Evolutionary conservation across 306 rosid species (phyloP), one percentile per base, ranked within the genome.

Genomic region (Cyclanthera cordifolia): DNA sequence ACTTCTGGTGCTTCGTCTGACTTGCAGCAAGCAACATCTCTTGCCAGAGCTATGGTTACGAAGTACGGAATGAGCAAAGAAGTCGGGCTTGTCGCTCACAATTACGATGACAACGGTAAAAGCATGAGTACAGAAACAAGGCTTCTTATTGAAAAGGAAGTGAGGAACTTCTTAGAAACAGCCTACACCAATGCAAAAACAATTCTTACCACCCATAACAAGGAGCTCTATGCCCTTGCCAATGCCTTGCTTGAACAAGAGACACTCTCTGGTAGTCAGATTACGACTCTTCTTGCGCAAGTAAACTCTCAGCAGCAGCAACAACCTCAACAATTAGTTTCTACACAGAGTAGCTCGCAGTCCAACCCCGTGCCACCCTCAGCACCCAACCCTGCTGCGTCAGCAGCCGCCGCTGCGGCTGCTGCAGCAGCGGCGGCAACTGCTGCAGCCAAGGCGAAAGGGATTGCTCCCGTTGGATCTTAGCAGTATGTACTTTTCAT

Each of bases 51-150:
- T 20, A 93, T 93, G 96, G 95, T 93, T 61, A 93, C 98, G 1
- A 82, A 81, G 77, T 93, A 74, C 58, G 98, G 96, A 24, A 87
- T 93, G 96, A 87, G 95, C 81, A 79, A 84, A 75, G 85, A 87
- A 79, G 86, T 93, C 52, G 96, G 98, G 59, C 79, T 85, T 25
- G 94, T 78, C 21, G 69, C 85, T 68, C 98, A 93, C 78, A 72
- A 89, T 65, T 93, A 93, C 52, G 74, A 82, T 2, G 95, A 93
- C 72, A 68, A 82, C 28, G 94, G 98, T 51, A 84, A 83, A 81
- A 92, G 94, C 78, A 89, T 89, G 98, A 89, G 96, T 85, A 79
- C 96, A 0, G 96, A 89, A 79, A 87, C 96, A 50, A 85, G 98
- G 80, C 78, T 93, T 25, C 98, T 93, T 37, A 84, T 93, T 27